Percentiles rank a stretch among this genome's conserved stretches.
These are phyloP conservation scores for Eucalyptus tenuipes DNA, from an alignment of 345 rosid genomes.

Conservation along the genomic window DNA sequence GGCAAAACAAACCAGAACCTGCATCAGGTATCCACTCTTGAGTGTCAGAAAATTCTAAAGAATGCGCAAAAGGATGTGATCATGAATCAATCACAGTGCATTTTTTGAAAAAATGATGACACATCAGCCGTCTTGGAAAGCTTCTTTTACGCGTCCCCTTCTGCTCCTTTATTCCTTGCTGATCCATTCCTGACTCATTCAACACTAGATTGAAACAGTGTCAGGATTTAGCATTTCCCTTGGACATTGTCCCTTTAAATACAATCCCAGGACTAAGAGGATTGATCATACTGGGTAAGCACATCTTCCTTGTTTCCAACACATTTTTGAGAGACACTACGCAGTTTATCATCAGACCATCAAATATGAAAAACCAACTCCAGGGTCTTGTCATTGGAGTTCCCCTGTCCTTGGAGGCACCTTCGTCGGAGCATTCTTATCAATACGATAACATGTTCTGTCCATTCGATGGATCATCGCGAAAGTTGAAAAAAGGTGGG, in stretches of 20 bases:
- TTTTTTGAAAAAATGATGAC: not conserved
- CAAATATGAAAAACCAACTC: not conserved
- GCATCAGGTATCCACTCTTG: not conserved
- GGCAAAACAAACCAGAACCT: not conserved
- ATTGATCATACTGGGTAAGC: not conserved
- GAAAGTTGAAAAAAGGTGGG: not conserved
- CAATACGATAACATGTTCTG: not conserved
- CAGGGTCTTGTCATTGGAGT: not conserved
- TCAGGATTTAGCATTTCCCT: not conserved
- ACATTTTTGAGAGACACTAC: not conserved
- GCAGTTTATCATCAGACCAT: not conserved
- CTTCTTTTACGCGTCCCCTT: not conserved
- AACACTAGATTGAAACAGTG: not conserved
- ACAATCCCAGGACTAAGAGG: not conserved
- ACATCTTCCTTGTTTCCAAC: not conserved
- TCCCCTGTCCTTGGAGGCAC: not conserved
- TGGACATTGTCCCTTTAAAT: not conserved
- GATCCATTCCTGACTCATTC: not conserved
- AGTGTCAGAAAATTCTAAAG: not conserved
- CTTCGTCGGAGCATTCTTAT: not conserved
- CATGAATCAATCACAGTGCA: not conserved
- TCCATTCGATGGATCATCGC: not conserved
- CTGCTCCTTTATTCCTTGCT: not conserved
- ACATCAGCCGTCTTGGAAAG: not conserved
- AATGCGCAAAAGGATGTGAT: not conserved